Percentiles rank a stretch among this genome's conserved stretches.
These are phyloP conservation scores for Athelia sp. DNA, from an alignment of 1,284 basidiomycete genomes.

Conservation along the genomic window DNA sequence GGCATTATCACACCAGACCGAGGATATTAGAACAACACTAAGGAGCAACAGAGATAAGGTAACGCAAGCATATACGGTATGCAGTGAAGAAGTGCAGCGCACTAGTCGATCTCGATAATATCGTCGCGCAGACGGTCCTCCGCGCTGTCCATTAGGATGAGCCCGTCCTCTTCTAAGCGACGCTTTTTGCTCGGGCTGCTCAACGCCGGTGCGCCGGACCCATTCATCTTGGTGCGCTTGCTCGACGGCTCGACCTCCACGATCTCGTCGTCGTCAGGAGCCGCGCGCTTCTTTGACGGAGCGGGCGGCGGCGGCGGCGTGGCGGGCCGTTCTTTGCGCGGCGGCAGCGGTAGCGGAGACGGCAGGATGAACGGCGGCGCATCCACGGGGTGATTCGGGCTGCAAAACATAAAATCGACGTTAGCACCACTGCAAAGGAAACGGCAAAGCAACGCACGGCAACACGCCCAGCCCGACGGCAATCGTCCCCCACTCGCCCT, in stretches of 20 bases:
- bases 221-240: slow-evolving; percentile 41
- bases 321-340: slow-evolving; percentile 36
- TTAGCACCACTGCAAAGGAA: slow-evolving; percentile 3
- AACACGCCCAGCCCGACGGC: slow-evolving; percentile 64
- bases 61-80: no score
- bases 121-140: slow-evolving; percentile 48
- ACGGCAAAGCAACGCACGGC: slow-evolving; percentile 52
- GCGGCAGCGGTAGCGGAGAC: slow-evolving; percentile 53
- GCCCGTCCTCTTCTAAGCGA: slow-evolving; percentile 64
- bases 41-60: no score
- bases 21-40: no score
- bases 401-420: slow-evolving; percentile 16
- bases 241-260: slow-evolving; percentile 46
- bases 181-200: slow-evolving; percentile 59
- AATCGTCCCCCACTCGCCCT: slow-evolving; percentile 72
- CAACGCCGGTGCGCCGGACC: slow-evolving; percentile 8
- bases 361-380: slow-evolving; percentile 55
- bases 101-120: slow-evolving; percentile 52
- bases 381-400: slow-evolving; percentile 47
- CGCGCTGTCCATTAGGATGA: slow-evolving; percentile 58
- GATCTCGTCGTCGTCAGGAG: slow-evolving; percentile 42
- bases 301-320: slow-evolving; percentile 26
- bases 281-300: slow-evolving; percentile 48
- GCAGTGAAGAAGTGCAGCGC: no score
- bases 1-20: no score